phyloP scores from a whole-genome alignment of 305 asterid species.

The Galium porrigens region DNA sequence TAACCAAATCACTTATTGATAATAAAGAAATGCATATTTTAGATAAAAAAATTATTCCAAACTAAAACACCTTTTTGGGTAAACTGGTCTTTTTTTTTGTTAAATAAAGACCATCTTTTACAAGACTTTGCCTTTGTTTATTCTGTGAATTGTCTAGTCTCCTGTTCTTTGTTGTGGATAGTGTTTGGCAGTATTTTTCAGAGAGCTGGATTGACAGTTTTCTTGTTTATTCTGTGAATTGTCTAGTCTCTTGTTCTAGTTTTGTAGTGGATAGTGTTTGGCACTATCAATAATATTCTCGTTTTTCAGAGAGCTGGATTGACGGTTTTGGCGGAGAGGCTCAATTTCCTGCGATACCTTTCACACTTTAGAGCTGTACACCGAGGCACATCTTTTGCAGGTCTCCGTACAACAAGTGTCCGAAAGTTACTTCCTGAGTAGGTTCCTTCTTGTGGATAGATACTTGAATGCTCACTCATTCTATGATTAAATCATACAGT shows the following conservation, averaged over 20 bases:
- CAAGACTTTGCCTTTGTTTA: no score
- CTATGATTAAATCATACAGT: not conserved
- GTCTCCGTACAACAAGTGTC: constrained; percentile 92
- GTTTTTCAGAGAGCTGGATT: constrained; percentile 65
- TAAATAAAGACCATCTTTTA: no score
- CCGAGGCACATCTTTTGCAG: constrained; percentile 91
- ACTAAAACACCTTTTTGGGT: no score
- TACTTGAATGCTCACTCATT: not conserved
- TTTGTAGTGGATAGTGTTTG: not conserved
- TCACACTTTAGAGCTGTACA: constrained; percentile 95
- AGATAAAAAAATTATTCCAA: no score
- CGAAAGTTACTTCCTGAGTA: constrained; percentile 96
- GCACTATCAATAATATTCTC: constrained; percentile 1
- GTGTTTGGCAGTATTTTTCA: no score
- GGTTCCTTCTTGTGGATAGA: constrained; percentile 17
- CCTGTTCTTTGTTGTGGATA: no score
- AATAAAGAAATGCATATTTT: no score
- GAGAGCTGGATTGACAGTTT: no score
- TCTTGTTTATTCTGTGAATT: no score
- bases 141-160: no score
- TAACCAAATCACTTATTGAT: no score
- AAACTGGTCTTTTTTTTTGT: no score
- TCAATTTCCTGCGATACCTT: constrained; percentile 75
- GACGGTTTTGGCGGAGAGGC: constrained; percentile 81
- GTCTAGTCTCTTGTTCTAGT: not conserved